Percentiles rank a stretch among this genome's conserved stretches.
Conservation (phyloP, 225 moss, liverwort and hornwort species). For the Sphagnum tenellum region DNA sequence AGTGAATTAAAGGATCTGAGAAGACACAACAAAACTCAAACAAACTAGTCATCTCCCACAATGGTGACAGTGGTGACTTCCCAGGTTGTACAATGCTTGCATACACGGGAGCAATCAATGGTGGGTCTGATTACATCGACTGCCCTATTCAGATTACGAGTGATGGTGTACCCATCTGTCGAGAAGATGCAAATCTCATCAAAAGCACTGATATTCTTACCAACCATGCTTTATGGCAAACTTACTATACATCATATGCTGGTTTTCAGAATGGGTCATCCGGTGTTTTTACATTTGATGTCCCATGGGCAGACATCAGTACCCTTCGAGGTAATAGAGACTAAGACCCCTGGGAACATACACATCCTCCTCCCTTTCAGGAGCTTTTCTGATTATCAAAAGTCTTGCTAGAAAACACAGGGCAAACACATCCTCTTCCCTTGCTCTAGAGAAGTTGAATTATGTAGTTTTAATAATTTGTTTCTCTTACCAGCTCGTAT, state of each 20-base stretch:
- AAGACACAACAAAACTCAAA: no score
- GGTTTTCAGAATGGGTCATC: slow-evolving; percentile 1
- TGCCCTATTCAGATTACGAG: slow-evolving; percentile 76
- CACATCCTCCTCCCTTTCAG: no score
- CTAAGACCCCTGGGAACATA: no score
- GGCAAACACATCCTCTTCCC: no score
- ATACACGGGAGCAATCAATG: slow-evolving; percentile 58
- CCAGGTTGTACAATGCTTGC: slow-evolving; percentile 63
- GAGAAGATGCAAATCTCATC: slow-evolving; percentile 39
- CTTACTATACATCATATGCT: slow-evolving; percentile 12
- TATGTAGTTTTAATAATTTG: no score
- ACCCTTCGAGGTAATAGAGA: slow-evolving; percentile 31
- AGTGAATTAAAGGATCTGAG: no score
- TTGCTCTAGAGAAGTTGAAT: no score
- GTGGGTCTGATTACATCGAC: slow-evolving; percentile 87
- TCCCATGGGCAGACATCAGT: slow-evolving; percentile 52
- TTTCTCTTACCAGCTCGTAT: no score
- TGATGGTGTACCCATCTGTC: slow-evolving; percentile 73
- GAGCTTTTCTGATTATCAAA: no score
- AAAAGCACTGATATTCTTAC: slow-evolving; percentile 29
- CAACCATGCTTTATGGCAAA: slow-evolving; percentile 10
- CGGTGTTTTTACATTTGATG: slow-evolving; percentile 68
- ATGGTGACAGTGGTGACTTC: slow-evolving; percentile 84
- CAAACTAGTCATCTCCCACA: slow-evolving; percentile 42
- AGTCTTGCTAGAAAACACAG: no score